Evolutionary conservation across 2,329 filamentous ascomycete genomes (phyloP), one percentile per base, ranked within the genome.

Genomic region (Chalara sp.): DNA sequence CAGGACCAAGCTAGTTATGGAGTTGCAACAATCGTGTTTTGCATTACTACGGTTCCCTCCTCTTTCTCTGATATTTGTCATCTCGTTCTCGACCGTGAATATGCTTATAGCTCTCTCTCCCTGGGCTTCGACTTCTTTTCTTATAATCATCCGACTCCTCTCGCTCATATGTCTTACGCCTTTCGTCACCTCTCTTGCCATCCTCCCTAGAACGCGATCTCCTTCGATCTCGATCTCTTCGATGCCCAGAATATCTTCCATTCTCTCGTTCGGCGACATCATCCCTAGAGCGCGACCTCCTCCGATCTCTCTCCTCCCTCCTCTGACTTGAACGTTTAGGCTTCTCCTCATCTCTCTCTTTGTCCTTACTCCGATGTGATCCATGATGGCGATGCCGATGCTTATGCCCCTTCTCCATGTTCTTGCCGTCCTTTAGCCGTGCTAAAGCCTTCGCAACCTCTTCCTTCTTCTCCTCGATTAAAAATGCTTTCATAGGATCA

Each of bases 401-500:
- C 32, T 57, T 62, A n/a, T 56, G 49, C 11, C 48, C 46, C 43
- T 59, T 63, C 32, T 59, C 54, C 2, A 50, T 39, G 33, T 56
- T 54, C 39, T 59, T 59, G 29, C 51, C 49, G 31, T 44, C 50
- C 70, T 75, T 74, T 47, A 76, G 65, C 59, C 70, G 77, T 56
- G 75, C 74, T 59, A 87, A 69, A 3, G 89, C 91, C 52, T 80
- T 78, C 49, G 86, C 82, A 10, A 96, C 80, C 66, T 96, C 89
- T 65, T 89, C 89, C 69, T 87, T 90, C 77, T 97, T 96, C 70
- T 95, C 87, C 56, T 92, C 81, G 47, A 96, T 83, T 56, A 97
- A 66, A 61, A 88, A 96, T 37, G 81, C 83, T 70, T 96, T 96
- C 93, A 99, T 99, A 0, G 93, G 93, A 67, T 99, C 93, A 54